These are phyloP conservation scores for Pythium scleroteichum DNA, from an alignment of 352 stramenopile genomes.

Conservation along the genomic window DNA sequence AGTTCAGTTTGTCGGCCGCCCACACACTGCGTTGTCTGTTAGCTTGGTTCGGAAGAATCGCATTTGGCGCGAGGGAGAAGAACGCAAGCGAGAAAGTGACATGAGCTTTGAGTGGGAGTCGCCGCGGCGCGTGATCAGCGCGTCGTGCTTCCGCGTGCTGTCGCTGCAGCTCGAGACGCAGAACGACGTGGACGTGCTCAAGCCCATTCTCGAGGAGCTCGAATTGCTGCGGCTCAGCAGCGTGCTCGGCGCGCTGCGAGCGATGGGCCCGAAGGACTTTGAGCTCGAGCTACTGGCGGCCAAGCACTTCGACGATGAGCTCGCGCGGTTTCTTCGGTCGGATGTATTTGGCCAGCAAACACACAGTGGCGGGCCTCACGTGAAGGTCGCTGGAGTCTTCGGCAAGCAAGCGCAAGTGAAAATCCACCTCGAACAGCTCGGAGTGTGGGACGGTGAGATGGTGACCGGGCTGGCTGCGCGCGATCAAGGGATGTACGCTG, in stretches of 20 bases:
- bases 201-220: conserved; percentile 64
- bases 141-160: conserved; percentile 50
- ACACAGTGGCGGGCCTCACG: neutral
- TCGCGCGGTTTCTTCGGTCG: conserved; percentile 55
- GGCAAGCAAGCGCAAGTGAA: conserved; percentile 60
- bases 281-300: conserved; percentile 53
- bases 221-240: conserved; percentile 70
- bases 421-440: conserved; percentile 34
- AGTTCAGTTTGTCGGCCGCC: neutral
- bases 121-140: conserved; percentile 13
- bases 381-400: conserved; percentile 55
- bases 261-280: conserved; percentile 52
- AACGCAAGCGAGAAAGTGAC: neutral
- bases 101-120: conserved; percentile 2
- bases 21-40: too few species aligned
- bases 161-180: conserved; percentile 53
- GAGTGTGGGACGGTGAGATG: conserved; percentile 49
- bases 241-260: conserved; percentile 49
- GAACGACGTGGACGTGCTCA: conserved; percentile 69
- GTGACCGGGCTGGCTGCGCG: conserved; percentile 33
- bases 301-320: conserved; percentile 63
- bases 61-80: conserved; percentile 1
- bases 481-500: conserved; percentile 60
- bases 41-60: neutral
- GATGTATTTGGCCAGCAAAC: conserved; percentile 40